These are phyloP conservation scores for Medicago truncatula DNA, from an alignment of 306 rosid genomes.

Conservation along the genomic window DNA sequence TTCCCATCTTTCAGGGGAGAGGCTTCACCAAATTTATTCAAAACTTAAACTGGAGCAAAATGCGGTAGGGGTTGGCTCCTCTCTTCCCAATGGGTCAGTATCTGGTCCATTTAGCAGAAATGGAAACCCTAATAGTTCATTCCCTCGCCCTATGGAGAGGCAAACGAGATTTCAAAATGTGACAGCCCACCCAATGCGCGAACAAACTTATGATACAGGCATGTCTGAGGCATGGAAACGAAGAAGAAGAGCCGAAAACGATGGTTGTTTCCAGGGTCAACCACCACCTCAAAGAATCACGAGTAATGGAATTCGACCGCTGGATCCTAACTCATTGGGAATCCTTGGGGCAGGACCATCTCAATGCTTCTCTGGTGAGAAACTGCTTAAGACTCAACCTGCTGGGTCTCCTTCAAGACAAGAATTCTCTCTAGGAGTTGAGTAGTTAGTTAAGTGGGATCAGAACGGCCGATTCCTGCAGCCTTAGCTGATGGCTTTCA, in stretches of 20 bases:
- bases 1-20: constrained; percentile 93
- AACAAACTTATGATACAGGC: constrained; percentile 62
- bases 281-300: constrained; percentile 60
- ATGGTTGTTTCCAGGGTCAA: constrained; percentile 64
- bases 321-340: constrained; percentile 77
- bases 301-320: constrained; percentile 60
- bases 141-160: constrained; percentile 57
- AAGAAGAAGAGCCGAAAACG: constrained; percentile 72
- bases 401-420: constrained; percentile 71
- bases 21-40: constrained; percentile 87
- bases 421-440: constrained; percentile 59
- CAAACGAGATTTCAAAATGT: constrained; percentile 60
- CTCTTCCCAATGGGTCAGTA: background rate
- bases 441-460: constrained; percentile 48
- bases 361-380: constrained; percentile 62
- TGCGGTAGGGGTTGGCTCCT: constrained; percentile 70
- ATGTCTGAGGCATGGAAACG: constrained; percentile 90
- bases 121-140: constrained; percentile 48
- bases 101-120: constrained; percentile 72
- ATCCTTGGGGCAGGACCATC: constrained; percentile 98
- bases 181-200: constrained; percentile 54
- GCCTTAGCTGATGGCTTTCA: constrained; percentile 49
- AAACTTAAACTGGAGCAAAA: constrained; percentile 83
- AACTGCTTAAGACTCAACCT: constrained; percentile 67
- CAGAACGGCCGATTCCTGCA: constrained; percentile 49